Evolutionary conservation across 2,329 filamentous ascomycete species (phyloP), one percentile per base, ranked within the genome.

Genomic region (Colletotrichum acutatum): DNA sequence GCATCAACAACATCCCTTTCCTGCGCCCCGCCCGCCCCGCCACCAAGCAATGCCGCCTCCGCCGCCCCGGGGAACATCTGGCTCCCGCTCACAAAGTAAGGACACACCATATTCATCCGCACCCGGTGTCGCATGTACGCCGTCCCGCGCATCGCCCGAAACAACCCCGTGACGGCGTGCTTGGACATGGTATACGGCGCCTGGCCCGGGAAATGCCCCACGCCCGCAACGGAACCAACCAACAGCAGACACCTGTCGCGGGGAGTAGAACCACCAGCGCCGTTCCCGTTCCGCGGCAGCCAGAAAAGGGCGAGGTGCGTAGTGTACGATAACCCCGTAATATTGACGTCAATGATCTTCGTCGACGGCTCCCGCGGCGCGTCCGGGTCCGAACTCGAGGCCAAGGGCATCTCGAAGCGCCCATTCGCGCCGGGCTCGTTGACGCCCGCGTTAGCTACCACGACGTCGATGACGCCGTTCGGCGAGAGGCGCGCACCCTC

Each of bases 401-500:
- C 81, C 28, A 74, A 75, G 0, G 88, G 88, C 57, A 79, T 76
- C 78, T 90, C 89, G 74, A 92, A 87, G 5, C 74, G 76, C 32
- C 79, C 77, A 1, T 78, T 76, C 24, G 78, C 75, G 57, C 68
- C 68, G n/a, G 76, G 72, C 37, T 80, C 72, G 66, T 86, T 84
- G 75, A 93, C 88, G 59, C 92, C 92, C 0, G 92, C 92, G 78
- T 92, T 93, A 74, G 91, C 90, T 58, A 93, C 89, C 5, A 93
- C 90, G 24, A 86, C 83, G 79, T 93, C 90, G 74, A 93, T 87
- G 14, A 86, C 86, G 19, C 86, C 85, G 63, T 87, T 84, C 0
- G 86, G 85, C 72, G 89, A 91, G 67, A 89, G 81, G 65, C 83
- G 82, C 49, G 85, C 83, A 3, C 90, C 90, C 66, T 86, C 81